These are phyloP conservation scores for Clarireedia hainanense DNA, from an alignment of 2,329 filamentous ascomycete genomes.

Conservation along the genomic window DNA sequence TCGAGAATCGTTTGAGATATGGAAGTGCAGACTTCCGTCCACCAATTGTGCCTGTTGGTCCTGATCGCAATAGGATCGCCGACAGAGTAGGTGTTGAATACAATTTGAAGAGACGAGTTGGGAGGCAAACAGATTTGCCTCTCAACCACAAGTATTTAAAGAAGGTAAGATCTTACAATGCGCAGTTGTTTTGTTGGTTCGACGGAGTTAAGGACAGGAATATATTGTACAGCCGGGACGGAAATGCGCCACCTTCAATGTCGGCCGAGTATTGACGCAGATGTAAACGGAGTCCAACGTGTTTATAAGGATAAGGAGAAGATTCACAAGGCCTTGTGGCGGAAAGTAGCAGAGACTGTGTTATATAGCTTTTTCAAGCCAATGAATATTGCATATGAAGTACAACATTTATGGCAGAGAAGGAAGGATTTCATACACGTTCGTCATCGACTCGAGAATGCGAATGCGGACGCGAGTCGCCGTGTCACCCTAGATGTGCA, in stretches of 20 bases:
- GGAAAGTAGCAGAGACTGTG: no score
- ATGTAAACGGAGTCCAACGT: no score
- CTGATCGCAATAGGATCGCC: conserved; percentile 28
- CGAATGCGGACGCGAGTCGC: no score
- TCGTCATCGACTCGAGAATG: neutral
- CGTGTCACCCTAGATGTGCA: no score
- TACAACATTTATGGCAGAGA: no score
- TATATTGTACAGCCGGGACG: neutral
- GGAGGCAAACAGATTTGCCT: conserved; percentile 19
- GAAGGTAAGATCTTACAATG: conserved; percentile 5
- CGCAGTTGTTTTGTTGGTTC: neutral
- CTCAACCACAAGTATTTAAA: conserved; percentile 13
- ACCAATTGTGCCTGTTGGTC: conserved; percentile 22
- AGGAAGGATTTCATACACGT: neutral
- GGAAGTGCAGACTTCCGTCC: conserved; percentile 20
- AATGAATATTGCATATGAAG: no score
- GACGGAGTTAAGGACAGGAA: conserved; percentile 5
- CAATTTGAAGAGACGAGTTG: conserved; percentile 29
- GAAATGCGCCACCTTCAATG: neutral
- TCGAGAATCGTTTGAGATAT: conserved; percentile 24
- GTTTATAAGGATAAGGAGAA: no score
- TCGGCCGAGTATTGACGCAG: no score
- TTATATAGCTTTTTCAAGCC: no score
- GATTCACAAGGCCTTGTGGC: no score
- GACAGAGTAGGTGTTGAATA: conserved; percentile 23